Evolutionary conservation across 2,329 filamentous ascomycete genomes (phyloP).

Genomic region (Fusarium chaquense): DNA sequence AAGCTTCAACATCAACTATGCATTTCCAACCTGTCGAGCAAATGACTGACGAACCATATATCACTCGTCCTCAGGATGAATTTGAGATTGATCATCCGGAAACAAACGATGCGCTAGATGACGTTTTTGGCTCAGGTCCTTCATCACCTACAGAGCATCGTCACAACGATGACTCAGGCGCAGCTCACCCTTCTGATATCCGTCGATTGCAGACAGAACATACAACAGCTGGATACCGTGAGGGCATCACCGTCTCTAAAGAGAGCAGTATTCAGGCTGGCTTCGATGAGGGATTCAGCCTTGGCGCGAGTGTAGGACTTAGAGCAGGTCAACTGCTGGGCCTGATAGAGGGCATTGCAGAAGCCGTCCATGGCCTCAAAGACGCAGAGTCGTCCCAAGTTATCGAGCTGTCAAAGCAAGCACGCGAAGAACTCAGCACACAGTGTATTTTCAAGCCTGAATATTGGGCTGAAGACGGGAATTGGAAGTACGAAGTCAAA

Average conservation of each 20-base stretch:
- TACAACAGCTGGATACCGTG: conserved; percentile 88
- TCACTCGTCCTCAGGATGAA: conserved; percentile 37
- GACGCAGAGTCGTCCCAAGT: conserved; percentile 34
- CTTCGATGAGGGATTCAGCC: conserved; percentile 89
- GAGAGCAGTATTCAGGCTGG: conserved; percentile 81
- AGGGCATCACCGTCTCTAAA: conserved; percentile 84
- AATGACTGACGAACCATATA: conserved; percentile 47
- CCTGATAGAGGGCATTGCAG: conserved; percentile 76
- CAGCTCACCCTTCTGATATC: conserved; percentile 71
- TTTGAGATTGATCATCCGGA: conserved; percentile 10
- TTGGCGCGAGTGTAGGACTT: conserved; percentile 85
- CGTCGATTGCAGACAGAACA: conserved; percentile 80
- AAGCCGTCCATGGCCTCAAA: conserved; percentile 56
- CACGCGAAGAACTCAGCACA: conserved; percentile 70
- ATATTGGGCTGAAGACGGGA: conserved; percentile 78
- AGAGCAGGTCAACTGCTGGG: conserved; percentile 81
- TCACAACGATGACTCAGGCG: conserved; percentile 13
- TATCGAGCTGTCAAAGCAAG: conserved; percentile 50
- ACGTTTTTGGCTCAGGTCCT: conserved; percentile 53
- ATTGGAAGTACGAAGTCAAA: conserved; percentile 74
- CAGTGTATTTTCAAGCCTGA: conserved; percentile 71
- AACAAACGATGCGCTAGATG: conserved; percentile 51
- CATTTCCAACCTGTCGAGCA: conserved; percentile 52
- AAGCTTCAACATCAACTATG: conserved; percentile 41
- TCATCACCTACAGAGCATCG: conserved; percentile 36